Percentiles rank a stretch among this genome's conserved stretches.
These are phyloP conservation scores for Leccinum aurantiacum DNA, from an alignment of 768 basidiomycete species.

Conservation along the genomic window DNA sequence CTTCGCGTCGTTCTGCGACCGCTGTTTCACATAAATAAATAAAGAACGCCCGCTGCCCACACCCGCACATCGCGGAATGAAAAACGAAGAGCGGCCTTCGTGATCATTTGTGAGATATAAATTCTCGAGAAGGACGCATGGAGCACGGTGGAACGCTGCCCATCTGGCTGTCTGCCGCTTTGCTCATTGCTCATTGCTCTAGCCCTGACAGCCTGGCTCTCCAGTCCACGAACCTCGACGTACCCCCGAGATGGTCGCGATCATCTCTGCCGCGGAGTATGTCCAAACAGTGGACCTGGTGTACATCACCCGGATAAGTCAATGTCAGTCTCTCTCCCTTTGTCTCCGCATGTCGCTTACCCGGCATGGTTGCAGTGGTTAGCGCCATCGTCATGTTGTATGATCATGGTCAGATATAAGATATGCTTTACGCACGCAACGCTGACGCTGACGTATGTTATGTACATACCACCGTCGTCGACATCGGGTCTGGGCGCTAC, in stretches of 20 bases:
- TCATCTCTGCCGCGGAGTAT: background rate
- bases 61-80: background rate
- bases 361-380: background rate
- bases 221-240: background rate
- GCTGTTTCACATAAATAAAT: background rate
- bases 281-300: slow-evolving; percentile 1
- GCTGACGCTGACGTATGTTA: background rate
- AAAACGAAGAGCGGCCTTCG: background rate
- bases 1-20: background rate
- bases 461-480: background rate
- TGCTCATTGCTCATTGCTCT: background rate
- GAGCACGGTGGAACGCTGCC: background rate
- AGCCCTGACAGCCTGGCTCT: background rate
- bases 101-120: background rate
- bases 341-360: background rate
- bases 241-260: background rate
- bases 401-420: slow-evolving; percentile 17
- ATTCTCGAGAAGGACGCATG: background rate
- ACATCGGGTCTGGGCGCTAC: background rate
- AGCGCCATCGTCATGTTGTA: slow-evolving; percentile 15
- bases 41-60: background rate
- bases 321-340: slow-evolving; percentile 10
- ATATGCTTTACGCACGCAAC: background rate
- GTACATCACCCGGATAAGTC: slow-evolving; percentile 6
- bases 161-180: background rate